A percentile compares a stretch with the other conserved stretches of the same genome.
Conservation (phyloP, 352 stramenopile genomes). For the Phytophthora chlamydospora region DNA sequence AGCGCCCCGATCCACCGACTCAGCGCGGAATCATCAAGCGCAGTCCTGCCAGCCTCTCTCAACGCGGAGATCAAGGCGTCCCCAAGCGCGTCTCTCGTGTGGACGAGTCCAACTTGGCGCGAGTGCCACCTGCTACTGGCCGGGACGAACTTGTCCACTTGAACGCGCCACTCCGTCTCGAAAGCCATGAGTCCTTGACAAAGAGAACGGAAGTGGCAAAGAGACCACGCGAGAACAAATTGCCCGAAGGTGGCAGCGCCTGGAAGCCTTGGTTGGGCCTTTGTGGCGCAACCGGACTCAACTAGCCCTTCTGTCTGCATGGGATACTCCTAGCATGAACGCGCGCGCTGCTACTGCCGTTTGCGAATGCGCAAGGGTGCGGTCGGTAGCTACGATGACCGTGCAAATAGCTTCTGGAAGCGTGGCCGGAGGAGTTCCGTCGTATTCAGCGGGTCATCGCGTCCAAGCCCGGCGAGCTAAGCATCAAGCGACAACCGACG, state of each 20-base stretch:
- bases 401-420: background rate
- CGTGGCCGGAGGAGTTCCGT: too few relatives aligned
- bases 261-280: too few relatives aligned
- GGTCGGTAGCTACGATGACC: too few relatives aligned
- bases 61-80: background rate
- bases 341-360: too few relatives aligned
- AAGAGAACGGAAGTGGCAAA: too few relatives aligned
- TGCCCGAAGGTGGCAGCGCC: too few relatives aligned
- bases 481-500: conserved; percentile 13
- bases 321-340: too few relatives aligned
- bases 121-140: background rate
- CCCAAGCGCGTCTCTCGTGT: background rate
- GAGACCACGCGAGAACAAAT: too few relatives aligned
- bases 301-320: too few relatives aligned
- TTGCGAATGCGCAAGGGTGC: background rate
- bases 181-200: too few relatives aligned
- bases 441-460: conserved; percentile 12
- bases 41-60: background rate
- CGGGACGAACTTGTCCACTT: background rate
- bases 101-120: background rate
- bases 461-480: conserved; percentile 15
- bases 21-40: background rate
- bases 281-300: too few relatives aligned
- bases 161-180: too few relatives aligned
- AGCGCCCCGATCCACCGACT: background rate